Evolutionary conservation across 1,139 yeast species (phyloP).

Genomic region (Cylindricascospora bacillispora): DNA sequence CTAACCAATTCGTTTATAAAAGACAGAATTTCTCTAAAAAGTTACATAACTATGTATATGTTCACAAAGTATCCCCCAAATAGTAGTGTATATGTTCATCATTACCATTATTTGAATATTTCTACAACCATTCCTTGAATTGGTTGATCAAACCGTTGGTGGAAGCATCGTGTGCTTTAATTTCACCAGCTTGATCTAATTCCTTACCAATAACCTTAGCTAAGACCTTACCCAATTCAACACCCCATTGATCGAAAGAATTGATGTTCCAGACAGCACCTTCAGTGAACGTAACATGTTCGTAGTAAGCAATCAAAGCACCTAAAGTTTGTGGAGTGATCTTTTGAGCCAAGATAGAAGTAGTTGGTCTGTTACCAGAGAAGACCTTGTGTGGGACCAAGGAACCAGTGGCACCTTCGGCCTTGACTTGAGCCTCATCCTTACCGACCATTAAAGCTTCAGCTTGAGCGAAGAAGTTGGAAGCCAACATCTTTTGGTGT

Average conservation of each 20-base stretch:
- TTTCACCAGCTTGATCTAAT: constrained; percentile 48
- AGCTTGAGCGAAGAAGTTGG: constrained; percentile 96
- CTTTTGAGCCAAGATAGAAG: constrained; percentile 88
- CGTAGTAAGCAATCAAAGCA: constrained; percentile 93
- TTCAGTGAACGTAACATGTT: constrained; percentile 91
- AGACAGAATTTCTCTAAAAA: too few relatives aligned
- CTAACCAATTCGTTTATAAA: too few relatives aligned
- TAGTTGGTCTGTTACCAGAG: constrained; percentile 98
- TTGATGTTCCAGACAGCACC: constrained; percentile 99
- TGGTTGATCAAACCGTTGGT: constrained; percentile 89
- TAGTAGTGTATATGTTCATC: too few relatives aligned
- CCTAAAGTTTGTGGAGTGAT: constrained; percentile 95
- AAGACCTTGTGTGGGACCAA: constrained; percentile 92
- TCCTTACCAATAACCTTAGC: constrained; percentile 93
- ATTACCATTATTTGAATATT: too few relatives aligned
- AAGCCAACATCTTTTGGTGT: constrained; percentile 96
- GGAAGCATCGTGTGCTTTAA: constrained; percentile 70
- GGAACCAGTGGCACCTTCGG: constrained; percentile 80
- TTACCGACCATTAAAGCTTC: constrained; percentile 98
- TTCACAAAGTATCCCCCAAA: too few relatives aligned
- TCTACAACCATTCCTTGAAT: constrained; percentile 75
- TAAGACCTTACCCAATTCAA: constrained; percentile 93
- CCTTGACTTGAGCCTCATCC: constrained; percentile 67
- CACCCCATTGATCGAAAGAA: constrained; percentile 99
- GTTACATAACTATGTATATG: too few relatives aligned